phyloP scores from a whole-genome alignment of 2,329 filamentous ascomycete genomes.

The Apiospora phragmitis region DNA sequence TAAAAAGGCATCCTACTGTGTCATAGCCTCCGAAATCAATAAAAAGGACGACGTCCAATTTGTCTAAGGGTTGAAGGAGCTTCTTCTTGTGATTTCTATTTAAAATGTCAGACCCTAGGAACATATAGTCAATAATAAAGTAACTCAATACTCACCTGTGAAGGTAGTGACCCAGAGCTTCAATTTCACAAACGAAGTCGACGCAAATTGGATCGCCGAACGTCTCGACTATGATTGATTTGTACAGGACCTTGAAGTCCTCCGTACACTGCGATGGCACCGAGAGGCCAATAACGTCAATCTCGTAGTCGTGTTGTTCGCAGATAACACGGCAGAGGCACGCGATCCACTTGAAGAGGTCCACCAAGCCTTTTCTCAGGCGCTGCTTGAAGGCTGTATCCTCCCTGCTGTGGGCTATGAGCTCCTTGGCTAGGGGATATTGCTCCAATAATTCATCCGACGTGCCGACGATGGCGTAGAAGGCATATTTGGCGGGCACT shows the following conservation, averaged over 20 bases:
- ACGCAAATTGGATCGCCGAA: constrained; percentile 11
- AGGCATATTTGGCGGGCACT: constrained; percentile 16
- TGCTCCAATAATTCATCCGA: constrained; percentile 16
- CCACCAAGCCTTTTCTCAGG: background rate
- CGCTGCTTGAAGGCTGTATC: background rate
- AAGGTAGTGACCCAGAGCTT: constrained; percentile 17
- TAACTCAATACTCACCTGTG: background rate
- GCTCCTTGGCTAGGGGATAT: constrained; percentile 12
- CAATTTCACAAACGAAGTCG: constrained; percentile 15
- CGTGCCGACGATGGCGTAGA: constrained; percentile 13
- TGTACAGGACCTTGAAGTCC: constrained; percentile 18
- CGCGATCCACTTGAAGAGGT: background rate
- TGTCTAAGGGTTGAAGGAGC: background rate
- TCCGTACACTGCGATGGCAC: constrained; percentile 19
- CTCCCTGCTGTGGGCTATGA: background rate
- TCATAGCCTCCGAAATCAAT: constrained; percentile 19
- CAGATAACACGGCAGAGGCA: background rate
- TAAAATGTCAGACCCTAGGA: background rate
- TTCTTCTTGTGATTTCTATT: background rate
- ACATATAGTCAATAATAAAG: too few relatives aligned
- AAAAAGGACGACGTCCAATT: constrained; percentile 13
- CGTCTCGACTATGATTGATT: constrained; percentile 9
- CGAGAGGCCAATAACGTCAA: constrained; percentile 18
- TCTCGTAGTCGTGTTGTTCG: background rate
- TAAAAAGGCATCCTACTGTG: constrained; percentile 12